These are phyloP conservation scores for Ricinus communis DNA, from an alignment of 345 rosid genomes.

Conservation along the genomic window DNA sequence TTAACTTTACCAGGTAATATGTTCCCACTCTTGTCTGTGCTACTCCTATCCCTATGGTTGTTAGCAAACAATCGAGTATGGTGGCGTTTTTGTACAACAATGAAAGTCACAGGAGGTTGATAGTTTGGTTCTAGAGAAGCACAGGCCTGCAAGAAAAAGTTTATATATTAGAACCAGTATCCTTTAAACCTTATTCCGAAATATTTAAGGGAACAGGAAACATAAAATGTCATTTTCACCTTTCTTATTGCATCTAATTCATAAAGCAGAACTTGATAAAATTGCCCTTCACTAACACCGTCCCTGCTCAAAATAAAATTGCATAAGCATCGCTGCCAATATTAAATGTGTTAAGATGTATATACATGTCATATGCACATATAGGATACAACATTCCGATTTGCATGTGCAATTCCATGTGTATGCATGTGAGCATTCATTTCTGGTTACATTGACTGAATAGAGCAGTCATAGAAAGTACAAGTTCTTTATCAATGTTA, in stretches of 20 bases:
- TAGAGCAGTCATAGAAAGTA: background rate
- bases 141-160: slow-evolving; percentile 59
- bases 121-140: slow-evolving; percentile 96
- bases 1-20: slow-evolving; percentile 70
- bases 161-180: slow-evolving; percentile 13
- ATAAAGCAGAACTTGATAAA: slow-evolving; percentile 81
- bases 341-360: background rate
- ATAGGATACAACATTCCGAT: background rate
- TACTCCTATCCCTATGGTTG: slow-evolving; percentile 88
- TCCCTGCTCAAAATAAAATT: slow-evolving; percentile 50
- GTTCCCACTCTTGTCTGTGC: slow-evolving; percentile 89
- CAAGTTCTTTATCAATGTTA: no score
- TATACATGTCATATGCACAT: background rate
- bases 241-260: slow-evolving; percentile 84
- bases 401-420: background rate
- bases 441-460: no score
- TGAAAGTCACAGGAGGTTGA: slow-evolving; percentile 98
- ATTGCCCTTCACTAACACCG: slow-evolving; percentile 99
- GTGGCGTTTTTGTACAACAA: slow-evolving; percentile 93
- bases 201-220: background rate
- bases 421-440: no score
- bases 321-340: slow-evolving; percentile 1
- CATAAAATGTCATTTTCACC: slow-evolving; percentile 35
- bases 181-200: background rate
- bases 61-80: slow-evolving; percentile 93